Base-by-base conservation (phyloP, 176 grass and related monocot species). In the Triticum timopheevii region DNA sequence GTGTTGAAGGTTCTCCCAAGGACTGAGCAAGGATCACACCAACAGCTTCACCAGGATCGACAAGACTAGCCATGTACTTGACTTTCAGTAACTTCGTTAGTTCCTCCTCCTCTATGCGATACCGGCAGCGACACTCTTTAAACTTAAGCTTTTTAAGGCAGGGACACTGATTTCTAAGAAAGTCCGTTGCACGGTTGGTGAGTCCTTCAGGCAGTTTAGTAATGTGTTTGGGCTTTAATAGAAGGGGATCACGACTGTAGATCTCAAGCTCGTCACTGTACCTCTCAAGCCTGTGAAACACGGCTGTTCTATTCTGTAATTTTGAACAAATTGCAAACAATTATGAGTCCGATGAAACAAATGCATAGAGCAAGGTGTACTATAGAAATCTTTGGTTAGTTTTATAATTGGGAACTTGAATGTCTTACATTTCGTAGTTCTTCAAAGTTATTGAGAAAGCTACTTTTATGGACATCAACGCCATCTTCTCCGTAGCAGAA, bases 11-110 rank as follows among this genome's bases (percentile, higher is more conserved):
- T 91, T 98, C 96, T 69, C 96, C 96, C 58, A 98, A 86, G 76
- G 96, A 98, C 49, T 98, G 96, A 67, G 96, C 96, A 83, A 94
- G 92, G 75, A 98, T n/a, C 73, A 96, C 90, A 86, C 96, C 96
- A 65, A 98, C 96, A 67, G 93, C 75, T 85, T 98, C 96, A 47
- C 96, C 96, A 85, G 96, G 93, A 58, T 94, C 86, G 8, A 92
- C 76, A 85, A 98, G 92, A 84, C 93, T 96, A 80, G 79, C 65
- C 30, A 87, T 25, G 76, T 94, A 98, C 27, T 98, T 98, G 65
- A 87, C 82, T 30, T 76, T 84, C 74, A 98, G 42, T 78, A 98
- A 77, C 62, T 94, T 85, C 75, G 47, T 72, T 49, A 98, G 80
- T 34, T 93, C 87, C 77, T 92, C 17, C 24, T 65, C 17, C 44